These are phyloP conservation scores for Jamesozyma rosinii DNA, from an alignment of 805 yeast species.

Conservation along the genomic window DNA sequence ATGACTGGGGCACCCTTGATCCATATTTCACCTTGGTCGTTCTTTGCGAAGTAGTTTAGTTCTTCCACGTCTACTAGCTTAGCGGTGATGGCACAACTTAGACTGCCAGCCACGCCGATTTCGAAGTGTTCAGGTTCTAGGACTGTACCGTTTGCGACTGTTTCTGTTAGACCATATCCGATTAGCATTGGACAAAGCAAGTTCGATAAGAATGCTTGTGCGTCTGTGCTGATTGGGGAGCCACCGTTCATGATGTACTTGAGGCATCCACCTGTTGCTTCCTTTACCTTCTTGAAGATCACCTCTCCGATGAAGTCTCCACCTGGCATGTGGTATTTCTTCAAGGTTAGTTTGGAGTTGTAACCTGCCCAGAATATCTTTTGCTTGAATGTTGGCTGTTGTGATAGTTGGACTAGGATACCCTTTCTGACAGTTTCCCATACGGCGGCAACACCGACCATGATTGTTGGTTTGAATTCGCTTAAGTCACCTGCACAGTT, in stretches of 20 bases:
- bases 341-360: conserved; percentile 56
- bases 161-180: conserved; percentile 96
- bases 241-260: conserved; percentile 79
- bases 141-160: conserved; percentile 79
- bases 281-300: conserved; percentile 79
- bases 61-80: conserved; percentile 88
- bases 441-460: conserved; percentile 98
- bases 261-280: conserved; percentile 90
- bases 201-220: conserved; percentile 71
- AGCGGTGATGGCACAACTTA: conserved; percentile 73
- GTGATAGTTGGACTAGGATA: conserved; percentile 61
- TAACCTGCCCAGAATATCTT: conserved; percentile 85
- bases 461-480: conserved; percentile 79
- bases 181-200: conserved; percentile 79
- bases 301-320: conserved; percentile 52
- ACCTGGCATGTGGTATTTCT: conserved; percentile 64
- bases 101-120: conserved; percentile 70
- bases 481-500: conserved; percentile 85
- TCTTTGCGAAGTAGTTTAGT: conserved; percentile 80
- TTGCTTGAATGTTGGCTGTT: conserved; percentile 58
- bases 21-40: conserved; percentile 88
- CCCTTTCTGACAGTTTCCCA: conserved; percentile 97
- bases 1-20: conserved; percentile 67
- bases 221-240: conserved; percentile 75
- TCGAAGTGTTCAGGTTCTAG: conserved; percentile 57